These are phyloP conservation scores for Blastocrithidia nonstop DNA, from an alignment of 208 protist genomes.

Conservation along the genomic window DNA sequence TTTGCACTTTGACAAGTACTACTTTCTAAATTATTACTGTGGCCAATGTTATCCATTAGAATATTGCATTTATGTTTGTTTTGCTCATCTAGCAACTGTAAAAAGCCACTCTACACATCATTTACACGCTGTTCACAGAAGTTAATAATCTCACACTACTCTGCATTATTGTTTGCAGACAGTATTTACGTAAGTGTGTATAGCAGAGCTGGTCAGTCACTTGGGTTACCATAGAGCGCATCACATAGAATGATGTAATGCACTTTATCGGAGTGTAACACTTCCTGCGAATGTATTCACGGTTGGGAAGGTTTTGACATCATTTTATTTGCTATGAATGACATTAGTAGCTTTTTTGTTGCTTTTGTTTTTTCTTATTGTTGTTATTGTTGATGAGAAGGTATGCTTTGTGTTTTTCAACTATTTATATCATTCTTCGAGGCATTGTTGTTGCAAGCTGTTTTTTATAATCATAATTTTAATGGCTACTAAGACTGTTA, in stretches of 20 bases:
- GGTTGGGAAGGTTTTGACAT: not conserved
- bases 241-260: constrained; percentile 71
- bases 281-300: not conserved
- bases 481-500: not conserved
- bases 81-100: constrained; percentile 36
- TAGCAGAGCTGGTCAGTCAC: constrained; percentile 65
- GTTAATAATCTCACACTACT: constrained; percentile 50
- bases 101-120: constrained; percentile 61
- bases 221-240: constrained; percentile 80
- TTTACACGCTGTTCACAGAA: constrained; percentile 84
- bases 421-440: not conserved
- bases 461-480: not conserved
- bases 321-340: constrained; percentile 9
- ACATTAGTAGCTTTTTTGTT: constrained; percentile 6
- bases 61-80: constrained; percentile 10
- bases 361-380: no score
- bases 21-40: not conserved
- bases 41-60: not conserved
- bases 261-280: constrained; percentile 8
- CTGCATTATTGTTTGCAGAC: not conserved
- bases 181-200: constrained; percentile 73
- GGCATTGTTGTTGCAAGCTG: not conserved
- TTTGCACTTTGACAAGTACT: no score
- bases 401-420: not conserved
- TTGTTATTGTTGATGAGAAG: not conserved